Evolutionary conservation across 176 grass and related monocot genomes (phyloP).

Genomic region (Pontederia crassipes): DNA sequence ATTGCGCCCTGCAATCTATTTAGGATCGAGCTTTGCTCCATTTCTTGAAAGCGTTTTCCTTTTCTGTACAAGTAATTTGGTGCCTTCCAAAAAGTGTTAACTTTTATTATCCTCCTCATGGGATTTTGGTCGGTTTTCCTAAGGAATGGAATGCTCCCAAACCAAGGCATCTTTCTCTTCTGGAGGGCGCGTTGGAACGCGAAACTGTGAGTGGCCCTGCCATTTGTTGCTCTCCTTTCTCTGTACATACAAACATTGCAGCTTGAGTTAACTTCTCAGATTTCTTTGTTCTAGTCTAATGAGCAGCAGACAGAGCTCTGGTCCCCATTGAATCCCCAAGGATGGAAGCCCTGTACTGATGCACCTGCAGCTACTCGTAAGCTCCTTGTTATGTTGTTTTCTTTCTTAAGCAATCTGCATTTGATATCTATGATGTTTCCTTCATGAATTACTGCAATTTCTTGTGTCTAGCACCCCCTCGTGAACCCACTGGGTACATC

Average conservation of each 20-base stretch:
- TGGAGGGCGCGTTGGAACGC: constrained; percentile 42
- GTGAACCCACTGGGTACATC: constrained; percentile 57
- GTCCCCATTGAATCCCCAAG: constrained; percentile 56
- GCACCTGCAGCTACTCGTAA: constrained; percentile 38
- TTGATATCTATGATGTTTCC: background rate
- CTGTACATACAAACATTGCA: background rate
- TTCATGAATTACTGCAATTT: background rate
- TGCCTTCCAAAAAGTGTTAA: no score
- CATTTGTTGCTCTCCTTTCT: no score
- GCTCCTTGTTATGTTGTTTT: constrained; percentile 7
- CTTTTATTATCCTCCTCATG: no score
- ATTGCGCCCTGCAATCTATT: background rate
- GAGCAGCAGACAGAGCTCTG: constrained; percentile 63
- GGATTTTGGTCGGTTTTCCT: background rate
- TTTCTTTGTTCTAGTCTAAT: constrained; percentile 27
- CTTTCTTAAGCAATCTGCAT: constrained; percentile 12
- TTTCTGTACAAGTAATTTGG: background rate
- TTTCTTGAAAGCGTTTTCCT: background rate
- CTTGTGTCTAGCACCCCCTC: constrained; percentile 29
- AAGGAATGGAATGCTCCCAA: constrained; percentile 93
- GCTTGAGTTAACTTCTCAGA: background rate
- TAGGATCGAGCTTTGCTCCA: background rate
- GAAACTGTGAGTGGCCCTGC: constrained; percentile 31
- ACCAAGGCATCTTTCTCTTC: constrained; percentile 58
- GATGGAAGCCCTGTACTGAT: constrained; percentile 64